Percentiles rank a stretch among this genome's conserved stretches.
Conservation (phyloP, 73 alveolate genomes). For the Blepharisma japonicum region DNA sequence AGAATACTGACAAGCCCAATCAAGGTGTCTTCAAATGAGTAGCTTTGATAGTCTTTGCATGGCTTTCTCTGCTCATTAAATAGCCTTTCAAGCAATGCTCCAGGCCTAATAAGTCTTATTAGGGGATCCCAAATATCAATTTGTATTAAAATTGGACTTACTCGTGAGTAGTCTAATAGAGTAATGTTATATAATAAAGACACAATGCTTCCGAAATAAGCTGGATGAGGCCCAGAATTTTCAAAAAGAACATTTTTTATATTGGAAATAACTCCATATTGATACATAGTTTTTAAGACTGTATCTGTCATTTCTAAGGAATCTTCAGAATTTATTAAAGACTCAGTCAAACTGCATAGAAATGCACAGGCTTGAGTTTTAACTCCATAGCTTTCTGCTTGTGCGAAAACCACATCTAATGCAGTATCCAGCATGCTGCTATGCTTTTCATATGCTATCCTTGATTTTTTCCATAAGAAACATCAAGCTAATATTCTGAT, state of each 20-base stretch:
- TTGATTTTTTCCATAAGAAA: neutral
- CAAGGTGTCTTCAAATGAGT: neutral
- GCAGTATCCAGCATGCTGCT: neutral
- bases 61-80: conserved; percentile 19
- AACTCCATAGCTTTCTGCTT: neutral
- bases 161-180: neutral
- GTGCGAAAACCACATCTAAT: neutral
- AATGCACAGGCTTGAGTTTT: conserved; percentile 13
- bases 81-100: neutral
- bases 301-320: neutral
- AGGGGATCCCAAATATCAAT: conserved; percentile 12
- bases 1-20: neutral
- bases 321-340: conserved; percentile 14
- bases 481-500: conserved; percentile 13
- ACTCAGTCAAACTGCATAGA: neutral
- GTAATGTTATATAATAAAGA: neutral
- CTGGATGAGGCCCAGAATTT: conserved; percentile 30
- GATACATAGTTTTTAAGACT: neutral
- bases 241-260: conserved; percentile 1
- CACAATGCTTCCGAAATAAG: conserved; percentile 9
- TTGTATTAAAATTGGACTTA: neutral
- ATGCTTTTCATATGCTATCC: neutral
- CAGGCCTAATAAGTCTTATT: conserved; percentile 18
- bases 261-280: conserved; percentile 10
- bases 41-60: neutral